phyloP scores from a whole-genome alignment of 2,329 filamentous ascomycete species.

The Aspergillus uvarum region DNA sequence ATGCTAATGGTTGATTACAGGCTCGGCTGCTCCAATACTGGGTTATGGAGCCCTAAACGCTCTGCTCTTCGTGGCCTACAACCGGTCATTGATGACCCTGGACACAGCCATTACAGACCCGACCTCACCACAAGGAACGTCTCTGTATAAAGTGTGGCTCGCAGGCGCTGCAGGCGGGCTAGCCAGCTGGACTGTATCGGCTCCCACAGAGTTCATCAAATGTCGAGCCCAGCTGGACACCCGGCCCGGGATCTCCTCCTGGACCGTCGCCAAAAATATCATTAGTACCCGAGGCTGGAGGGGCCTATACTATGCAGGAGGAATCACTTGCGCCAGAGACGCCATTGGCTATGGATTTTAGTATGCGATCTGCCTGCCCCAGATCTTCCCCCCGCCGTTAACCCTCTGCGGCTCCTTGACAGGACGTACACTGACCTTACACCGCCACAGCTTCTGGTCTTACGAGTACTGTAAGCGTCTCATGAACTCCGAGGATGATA shows the following conservation, averaged over 20 bases:
- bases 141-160: constrained; percentile 68
- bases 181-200: constrained; percentile 80
- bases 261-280: constrained; percentile 63
- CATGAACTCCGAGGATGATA: constrained; percentile 50
- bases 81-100: constrained; percentile 70
- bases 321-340: constrained; percentile 78
- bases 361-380: constrained; percentile 42
- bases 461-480: constrained; percentile 73
- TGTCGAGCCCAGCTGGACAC: constrained; percentile 74
- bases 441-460: constrained; percentile 68
- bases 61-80: constrained; percentile 86
- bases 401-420: constrained; percentile 4
- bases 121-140: constrained; percentile 45
- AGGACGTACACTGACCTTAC: constrained; percentile 10
- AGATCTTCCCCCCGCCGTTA: constrained; percentile 9
- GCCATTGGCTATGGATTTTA: constrained; percentile 96
- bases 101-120: constrained; percentile 44
- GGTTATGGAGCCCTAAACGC: constrained; percentile 91
- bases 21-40: constrained; percentile 79
- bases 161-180: constrained; percentile 81
- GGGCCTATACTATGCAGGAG: constrained; percentile 79
- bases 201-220: constrained; percentile 88
- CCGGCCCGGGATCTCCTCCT: constrained; percentile 55
- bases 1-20: constrained; percentile 40
- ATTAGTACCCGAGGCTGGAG: constrained; percentile 59